Evolutionary conservation across 805 yeast species (phyloP).

Genomic region (Zygosaccharomyces gambellarensis): DNA sequence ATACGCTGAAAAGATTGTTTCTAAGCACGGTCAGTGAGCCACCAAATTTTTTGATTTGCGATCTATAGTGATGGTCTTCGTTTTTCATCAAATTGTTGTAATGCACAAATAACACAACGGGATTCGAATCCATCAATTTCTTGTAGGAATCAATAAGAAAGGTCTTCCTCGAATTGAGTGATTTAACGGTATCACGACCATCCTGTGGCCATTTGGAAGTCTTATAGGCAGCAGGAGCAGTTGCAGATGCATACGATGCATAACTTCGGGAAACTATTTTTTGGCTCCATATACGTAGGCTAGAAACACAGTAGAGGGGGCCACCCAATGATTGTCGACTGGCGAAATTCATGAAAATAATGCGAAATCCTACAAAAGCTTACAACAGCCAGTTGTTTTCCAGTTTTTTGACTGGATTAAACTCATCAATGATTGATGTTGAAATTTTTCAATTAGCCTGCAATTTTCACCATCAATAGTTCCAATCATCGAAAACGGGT

Average conservation of each 20-base stretch:
- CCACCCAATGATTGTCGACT: not conserved
- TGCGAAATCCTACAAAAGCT: not conserved
- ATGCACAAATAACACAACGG: conserved; percentile 74
- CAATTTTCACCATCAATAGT: not conserved
- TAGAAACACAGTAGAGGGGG: not conserved
- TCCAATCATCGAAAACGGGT: conserved; percentile 4
- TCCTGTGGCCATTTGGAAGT: conserved; percentile 1
- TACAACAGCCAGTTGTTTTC: not conserved
- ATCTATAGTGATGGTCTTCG: conserved; percentile 63
- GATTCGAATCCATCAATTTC: conserved; percentile 57
- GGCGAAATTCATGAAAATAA: not conserved
- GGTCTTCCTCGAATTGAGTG: conserved; percentile 72
- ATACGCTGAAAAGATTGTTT: conserved; percentile 66
- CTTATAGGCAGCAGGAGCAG: conserved; percentile 4
- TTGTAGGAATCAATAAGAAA: conserved; percentile 78
- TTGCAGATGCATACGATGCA: conserved; percentile 2
- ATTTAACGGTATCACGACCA: conserved; percentile 52
- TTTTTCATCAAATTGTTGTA: conserved; percentile 71
- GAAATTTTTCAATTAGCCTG: conserved; percentile 1
- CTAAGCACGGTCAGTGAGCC: conserved; percentile 66
- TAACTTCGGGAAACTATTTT: not conserved
- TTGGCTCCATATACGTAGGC: not conserved
- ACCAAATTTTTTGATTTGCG: conserved; percentile 59
- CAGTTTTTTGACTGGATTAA: not conserved
- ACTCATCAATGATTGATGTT: not conserved